Evolutionary conservation across 495 filamentous ascomycete genomes (phyloP).

Genomic region (Podospora sp.): DNA sequence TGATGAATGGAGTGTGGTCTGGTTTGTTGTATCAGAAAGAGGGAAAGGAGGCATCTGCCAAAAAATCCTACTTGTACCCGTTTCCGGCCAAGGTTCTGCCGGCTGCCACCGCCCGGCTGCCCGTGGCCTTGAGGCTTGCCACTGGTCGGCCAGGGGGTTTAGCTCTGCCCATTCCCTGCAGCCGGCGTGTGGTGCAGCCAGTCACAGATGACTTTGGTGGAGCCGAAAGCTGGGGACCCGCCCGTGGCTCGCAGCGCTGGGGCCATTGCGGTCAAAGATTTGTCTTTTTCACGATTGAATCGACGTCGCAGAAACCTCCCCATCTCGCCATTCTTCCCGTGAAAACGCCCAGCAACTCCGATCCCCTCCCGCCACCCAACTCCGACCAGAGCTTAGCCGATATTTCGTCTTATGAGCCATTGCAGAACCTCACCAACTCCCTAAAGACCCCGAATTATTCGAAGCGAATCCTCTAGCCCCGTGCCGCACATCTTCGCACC

Average conservation of each 20-base stretch:
- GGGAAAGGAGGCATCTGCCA: conserved; percentile 32
- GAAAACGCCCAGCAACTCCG: conserved; percentile 5
- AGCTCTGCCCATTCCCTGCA: conserved; percentile 10
- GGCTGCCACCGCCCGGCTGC: conserved; percentile 34
- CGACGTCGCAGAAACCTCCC: conserved; percentile 21
- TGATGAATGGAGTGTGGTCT: conserved; percentile 78
- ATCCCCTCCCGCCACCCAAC: conserved; percentile 15
- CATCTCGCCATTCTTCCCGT: conserved; percentile 18
- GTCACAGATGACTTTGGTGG: conserved; percentile 24
- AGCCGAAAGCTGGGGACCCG: conserved; percentile 22
- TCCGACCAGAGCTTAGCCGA: conserved; percentile 15
- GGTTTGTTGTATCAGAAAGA: conserved; percentile 70
- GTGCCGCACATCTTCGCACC: conserved; percentile 4
- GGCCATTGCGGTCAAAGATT: conserved; percentile 30
- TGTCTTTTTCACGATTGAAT: conserved; percentile 33
- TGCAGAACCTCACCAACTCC: conserved; percentile 19
- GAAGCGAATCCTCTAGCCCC: background rate
- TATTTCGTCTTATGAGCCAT: conserved; percentile 18
- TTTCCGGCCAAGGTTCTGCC: conserved; percentile 21
- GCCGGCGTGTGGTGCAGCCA: conserved; percentile 14
- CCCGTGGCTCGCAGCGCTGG: conserved; percentile 21
- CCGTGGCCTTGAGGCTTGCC: conserved; percentile 16
- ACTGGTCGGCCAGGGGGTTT: background rate
- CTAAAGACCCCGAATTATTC: conserved; percentile 13
- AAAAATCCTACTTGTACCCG: conserved; percentile 30